A percentile compares a stretch with the other conserved stretches of the same genome.
Conservation (phyloP, 2,329 filamentous ascomycete species). For the Penicillium psychrosexuale region DNA sequence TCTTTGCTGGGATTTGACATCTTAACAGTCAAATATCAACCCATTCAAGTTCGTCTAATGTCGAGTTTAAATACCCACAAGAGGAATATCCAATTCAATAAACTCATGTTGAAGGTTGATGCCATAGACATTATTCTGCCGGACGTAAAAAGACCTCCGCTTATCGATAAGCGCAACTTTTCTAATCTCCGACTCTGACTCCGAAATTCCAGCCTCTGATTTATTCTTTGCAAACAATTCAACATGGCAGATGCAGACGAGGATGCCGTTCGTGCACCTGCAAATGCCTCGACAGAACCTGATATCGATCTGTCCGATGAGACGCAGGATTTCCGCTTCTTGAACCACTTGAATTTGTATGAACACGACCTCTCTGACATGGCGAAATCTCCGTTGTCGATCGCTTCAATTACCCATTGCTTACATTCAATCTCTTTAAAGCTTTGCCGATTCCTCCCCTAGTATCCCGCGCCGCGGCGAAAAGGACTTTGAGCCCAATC, state of each 20-base stretch:
- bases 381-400: not conserved
- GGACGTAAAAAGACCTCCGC: not conserved
- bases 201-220: not conserved
- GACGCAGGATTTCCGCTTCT: conserved; percentile 81
- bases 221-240: not conserved
- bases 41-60: not conserved
- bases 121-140: not conserved
- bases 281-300: conserved; percentile 31
- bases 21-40: not conserved
- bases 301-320: conserved; percentile 72
- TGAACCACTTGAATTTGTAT: conserved; percentile 55
- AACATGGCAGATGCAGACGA: conserved; percentile 47
- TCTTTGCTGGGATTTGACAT: not conserved
- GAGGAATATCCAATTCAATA: not conserved
- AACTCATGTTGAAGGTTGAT: not conserved
- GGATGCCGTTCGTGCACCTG: conserved; percentile 36
- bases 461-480: conserved; percentile 82
- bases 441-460: conserved; percentile 34
- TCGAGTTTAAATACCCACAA: not conserved
- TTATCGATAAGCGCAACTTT: conserved; percentile 26
- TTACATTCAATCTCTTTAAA: conserved; percentile 36
- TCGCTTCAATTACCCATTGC: not conserved
- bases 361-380: conserved; percentile 9
- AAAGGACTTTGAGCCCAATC: conserved; percentile 95
- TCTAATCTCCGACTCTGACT: conserved; percentile 11